Conservation (phyloP, 371 early-diverging fungal species). For the Sporodiniella umbellata region DNA sequence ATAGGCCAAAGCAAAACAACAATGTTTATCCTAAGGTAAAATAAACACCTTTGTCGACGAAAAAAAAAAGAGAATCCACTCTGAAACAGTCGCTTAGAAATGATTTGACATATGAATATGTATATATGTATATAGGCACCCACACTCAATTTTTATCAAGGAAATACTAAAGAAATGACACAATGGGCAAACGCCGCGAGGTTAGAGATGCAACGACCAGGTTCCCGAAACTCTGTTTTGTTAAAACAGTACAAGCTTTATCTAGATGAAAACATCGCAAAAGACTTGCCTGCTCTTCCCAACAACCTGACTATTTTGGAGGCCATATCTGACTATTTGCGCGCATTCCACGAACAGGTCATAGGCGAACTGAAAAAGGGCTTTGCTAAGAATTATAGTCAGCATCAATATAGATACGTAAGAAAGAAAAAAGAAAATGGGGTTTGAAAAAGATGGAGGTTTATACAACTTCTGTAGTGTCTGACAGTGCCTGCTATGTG, state of each 20-base stretch:
- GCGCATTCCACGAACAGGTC: conserved; percentile 43
- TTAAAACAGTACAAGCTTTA: conserved; percentile 48
- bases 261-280: conserved; percentile 42
- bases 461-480: conserved; percentile 21
- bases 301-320: conserved; percentile 43
- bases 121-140: conserved; percentile 47
- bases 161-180: conserved; percentile 41
- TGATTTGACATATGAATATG: no score
- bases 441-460: no score
- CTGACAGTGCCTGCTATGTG: conserved; percentile 56
- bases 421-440: neutral
- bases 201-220: conserved; percentile 24
- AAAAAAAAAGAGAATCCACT: neutral
- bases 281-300: conserved; percentile 38
- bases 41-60: neutral
- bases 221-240: conserved; percentile 32
- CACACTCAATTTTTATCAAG: conserved; percentile 48
- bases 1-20: conserved; percentile 59
- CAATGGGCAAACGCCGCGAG: conserved; percentile 42
- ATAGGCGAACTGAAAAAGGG: conserved; percentile 37
- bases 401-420: conserved; percentile 42
- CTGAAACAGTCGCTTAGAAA: conserved; percentile 6
- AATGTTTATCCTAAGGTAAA: conserved; percentile 58
- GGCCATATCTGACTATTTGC: conserved; percentile 47
- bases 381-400: conserved; percentile 41